Percentiles rank a stretch among this genome's conserved stretches.
phyloP scores from a whole-genome alignment of 2,329 filamentous ascomycete genomes.

The Incumbomyces delicatus region DNA sequence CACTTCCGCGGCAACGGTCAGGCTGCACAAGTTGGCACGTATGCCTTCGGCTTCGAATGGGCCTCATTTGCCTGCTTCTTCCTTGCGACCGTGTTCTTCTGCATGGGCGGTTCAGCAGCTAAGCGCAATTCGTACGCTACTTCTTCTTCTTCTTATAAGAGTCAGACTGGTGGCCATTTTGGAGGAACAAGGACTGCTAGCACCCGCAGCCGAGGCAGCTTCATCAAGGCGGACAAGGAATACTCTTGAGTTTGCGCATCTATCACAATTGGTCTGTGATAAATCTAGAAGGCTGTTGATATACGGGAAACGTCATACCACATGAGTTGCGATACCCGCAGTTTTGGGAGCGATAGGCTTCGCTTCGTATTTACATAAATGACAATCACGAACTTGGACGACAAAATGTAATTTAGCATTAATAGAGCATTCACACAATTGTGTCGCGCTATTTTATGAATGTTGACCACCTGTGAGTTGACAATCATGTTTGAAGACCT shows the following conservation, averaged over 20 bases:
- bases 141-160: conserved; percentile 7
- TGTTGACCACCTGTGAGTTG: too few relatives aligned
- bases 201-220: conserved; percentile 22
- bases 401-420: too few relatives aligned
- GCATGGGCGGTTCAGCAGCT: conserved; percentile 31
- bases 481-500: too few relatives aligned
- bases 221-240: conserved; percentile 22
- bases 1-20: conserved; percentile 43
- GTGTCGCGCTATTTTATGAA: too few relatives aligned
- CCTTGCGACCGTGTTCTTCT: conserved; percentile 49
- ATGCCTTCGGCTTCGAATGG: conserved; percentile 56
- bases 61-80: conserved; percentile 46
- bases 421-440: too few relatives aligned
- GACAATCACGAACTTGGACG: too few relatives aligned
- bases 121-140: conserved; percentile 1
- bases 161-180: conserved; percentile 13
- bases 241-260: conserved; percentile 9
- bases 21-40: conserved; percentile 42
- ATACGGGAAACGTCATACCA: neutral
- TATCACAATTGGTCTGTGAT: neutral
- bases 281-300: too few relatives aligned
- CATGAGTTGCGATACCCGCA: neutral
- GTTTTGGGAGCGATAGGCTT: neutral
- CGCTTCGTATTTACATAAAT: too few relatives aligned
- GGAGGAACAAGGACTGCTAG: conserved; percentile 17